Evolutionary conservation across 192 early-diverging fungal species (phyloP), one percentile per base, ranked within the genome.

Genomic region (Podila epicladia): DNA sequence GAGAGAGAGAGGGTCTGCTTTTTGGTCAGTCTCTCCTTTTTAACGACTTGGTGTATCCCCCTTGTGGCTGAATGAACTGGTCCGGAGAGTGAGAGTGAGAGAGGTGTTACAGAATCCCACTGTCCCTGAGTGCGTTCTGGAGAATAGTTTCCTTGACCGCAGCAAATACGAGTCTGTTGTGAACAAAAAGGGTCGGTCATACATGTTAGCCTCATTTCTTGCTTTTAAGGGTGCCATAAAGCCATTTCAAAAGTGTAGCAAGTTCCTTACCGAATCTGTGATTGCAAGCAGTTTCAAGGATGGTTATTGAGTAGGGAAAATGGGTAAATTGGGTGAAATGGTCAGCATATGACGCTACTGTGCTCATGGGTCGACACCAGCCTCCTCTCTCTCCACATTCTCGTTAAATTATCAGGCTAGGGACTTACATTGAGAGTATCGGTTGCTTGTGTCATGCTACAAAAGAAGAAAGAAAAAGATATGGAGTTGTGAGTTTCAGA

Each of bases 131-230:
- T 7, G 93, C 91, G 71, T 95, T 94, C 83, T 96, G 95, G 62
- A 96, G 84, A 60, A 96, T 94, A 2, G 94, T 96, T 66, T 96
- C 95, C 71, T 96, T 95, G 68, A 97, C 93, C 41, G 95, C 95
- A 9, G 94, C 93, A 88, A 97, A 96, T 32, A 97, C 95, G 29
- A 95, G 84, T 49, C 83, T 84, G 9, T 41, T 41, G 15, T 45
- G 41, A 45, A 45, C 13, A 17, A 17, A 45, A 45, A 45, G 41
- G 15, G 41, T 45, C 41, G 20, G 59, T 32, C n/a, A 60, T 31
- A 31, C 26, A 12, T 12, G n/a, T 58, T 22, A 62, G 48, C 51
- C 48, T 41, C 45, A 8, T 31, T 22, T 32, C 31, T 58, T 58
- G 9, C 55, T 12, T 58, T n/a, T 19, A 26, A 58, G n/a, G 55